Base-by-base conservation (phyloP, 208 protist genomes). In the Strigomonas oncopelti region DNA sequence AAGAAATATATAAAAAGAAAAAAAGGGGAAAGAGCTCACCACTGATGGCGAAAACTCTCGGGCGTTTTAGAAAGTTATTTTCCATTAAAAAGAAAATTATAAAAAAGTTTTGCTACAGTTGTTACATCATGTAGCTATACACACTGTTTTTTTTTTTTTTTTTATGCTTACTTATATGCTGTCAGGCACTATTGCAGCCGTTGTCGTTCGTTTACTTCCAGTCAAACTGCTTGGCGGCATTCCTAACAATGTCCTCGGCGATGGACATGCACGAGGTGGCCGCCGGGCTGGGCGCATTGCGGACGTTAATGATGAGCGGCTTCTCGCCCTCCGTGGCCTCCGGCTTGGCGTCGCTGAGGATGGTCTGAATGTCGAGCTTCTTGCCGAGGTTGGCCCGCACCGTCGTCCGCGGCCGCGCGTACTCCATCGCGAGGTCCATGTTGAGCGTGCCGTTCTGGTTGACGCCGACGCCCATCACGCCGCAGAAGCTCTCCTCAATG, bases 201-300 rank as follows among this genome's bases (percentile, higher is more conserved):
- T 1, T 14, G 5, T 34, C 14, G 11, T 27, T 16, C 5, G 1
- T 5, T 56, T 7, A 51, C 29, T 81, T 73, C 86, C 88, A 91
- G 24, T 80, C 61, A 67, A 97, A 97, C 56, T 78, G 67, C 11
- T 80, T 48, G 38, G 81, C 66, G 9, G 84, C 83, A 18, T 56
- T 55, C 31, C 75, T 51, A 2, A 94, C 86, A 60, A 97, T 93
- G 53, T 92, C 83, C 51, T 96, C 80, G 0, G 91, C 92, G 57
- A 97, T 95, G 20, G 94, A 81, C 69, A 97, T 78, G 29, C 70
- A 87, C 9, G 90, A 75, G 11, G 94, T 97, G 16, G 92, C 90
- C 0, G 90, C 83, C 4, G 91, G 94, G 53, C 86, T 94, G 1
- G 92, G 92, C 24, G 90, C 88, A 65, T 96, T 97, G 53, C 91